Evolutionary conservation across 202 grass and related monocot species (phyloP).

Genomic region (Sporobolus alterniflorus): DNA sequence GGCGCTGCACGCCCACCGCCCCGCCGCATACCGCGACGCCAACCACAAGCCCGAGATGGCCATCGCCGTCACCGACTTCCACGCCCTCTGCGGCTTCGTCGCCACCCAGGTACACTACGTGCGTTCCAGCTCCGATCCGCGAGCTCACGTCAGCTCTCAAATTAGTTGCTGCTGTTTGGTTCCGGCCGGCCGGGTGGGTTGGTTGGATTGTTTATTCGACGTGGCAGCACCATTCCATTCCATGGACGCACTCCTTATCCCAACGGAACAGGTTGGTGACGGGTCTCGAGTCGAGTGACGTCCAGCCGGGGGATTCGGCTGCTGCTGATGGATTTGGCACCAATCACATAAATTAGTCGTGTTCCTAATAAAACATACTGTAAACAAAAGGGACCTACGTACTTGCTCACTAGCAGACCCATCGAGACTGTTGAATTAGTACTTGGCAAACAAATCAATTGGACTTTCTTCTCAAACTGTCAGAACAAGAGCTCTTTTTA

Average conservation of each 20-base stretch:
- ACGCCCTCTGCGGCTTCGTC: slow-evolving; percentile 86
- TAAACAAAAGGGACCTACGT: not conserved
- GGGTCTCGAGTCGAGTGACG: not conserved
- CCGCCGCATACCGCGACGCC: slow-evolving; percentile 80
- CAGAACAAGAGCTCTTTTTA: not conserved
- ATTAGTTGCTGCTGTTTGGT: not conserved
- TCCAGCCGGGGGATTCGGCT: slow-evolving; percentile 19
- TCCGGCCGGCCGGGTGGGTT: not conserved
- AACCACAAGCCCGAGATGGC: slow-evolving; percentile 99
- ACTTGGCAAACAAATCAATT: not conserved
- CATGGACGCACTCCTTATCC: slow-evolving; percentile 11
- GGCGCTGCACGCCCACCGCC: slow-evolving; percentile 49
- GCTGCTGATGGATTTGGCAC: slow-evolving; percentile 23
- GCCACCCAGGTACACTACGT: slow-evolving; percentile 49
- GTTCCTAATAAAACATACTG: not conserved
- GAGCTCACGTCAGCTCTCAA: not conserved
- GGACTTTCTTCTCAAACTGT: not conserved
- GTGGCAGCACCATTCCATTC: slow-evolving; percentile 14
- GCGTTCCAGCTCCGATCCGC: not conserved
- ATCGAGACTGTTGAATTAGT: not conserved
- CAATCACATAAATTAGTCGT: not conserved
- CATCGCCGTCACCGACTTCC: slow-evolving; percentile 91
- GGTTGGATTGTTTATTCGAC: slow-evolving; percentile 28
- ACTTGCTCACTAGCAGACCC: not conserved
- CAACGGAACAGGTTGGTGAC: slow-evolving; percentile 18